Base-by-base conservation (phyloP, 352 stramenopile genomes). In the Globisporangium rhizosaccharum region DNA sequence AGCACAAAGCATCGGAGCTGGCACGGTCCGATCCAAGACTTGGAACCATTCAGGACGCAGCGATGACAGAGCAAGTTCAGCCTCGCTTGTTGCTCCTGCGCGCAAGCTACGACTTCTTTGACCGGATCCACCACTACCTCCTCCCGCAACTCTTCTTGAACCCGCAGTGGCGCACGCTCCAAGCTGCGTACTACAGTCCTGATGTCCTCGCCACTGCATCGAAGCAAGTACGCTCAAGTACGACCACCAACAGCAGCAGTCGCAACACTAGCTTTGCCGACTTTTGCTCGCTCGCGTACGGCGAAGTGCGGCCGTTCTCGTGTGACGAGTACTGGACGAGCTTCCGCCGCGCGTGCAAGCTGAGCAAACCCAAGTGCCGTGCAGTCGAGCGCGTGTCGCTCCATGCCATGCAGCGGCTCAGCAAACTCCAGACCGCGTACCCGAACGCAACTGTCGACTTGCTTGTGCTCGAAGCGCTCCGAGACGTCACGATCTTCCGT, bases 111-210 rank as follows among this genome's bases (percentile, higher is more conserved):
- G 30, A 36, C 3, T 59, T 51, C 46, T 65, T 56, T 25, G 59
- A 63, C 37, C 53, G 46, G 3, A 50, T 61, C 37, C 48, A 65
- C 59, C 53, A 65, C 58, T 59, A 63, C 51, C 41, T 63, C 28
- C 12, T 57, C 7, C 51, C 51, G 3, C 25, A 54, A 15, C 9
- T 63, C 20, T 63, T 63, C 30, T 6, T 18, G 17, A 59, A 15
- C 0, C 42, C 58, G 20, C n/a, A 53, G 28, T 58, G 51, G 51
- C 51, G 58, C 23, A 50, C 58, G 0, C 58, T 51, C 12, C 58
- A 42, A 0, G 58, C 52, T 0, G 9, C 58, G 23, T 59, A 59
- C 58, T 59, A 57, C 46, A 61, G 46, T 17, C 3, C 44, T 23
- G 17, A 8, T 15, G 15, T 48, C 14, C 44, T 48, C 6, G 44